phyloP scores from a whole-genome alignment of 75 land plant species.

The Azolla pinnata region DNA sequence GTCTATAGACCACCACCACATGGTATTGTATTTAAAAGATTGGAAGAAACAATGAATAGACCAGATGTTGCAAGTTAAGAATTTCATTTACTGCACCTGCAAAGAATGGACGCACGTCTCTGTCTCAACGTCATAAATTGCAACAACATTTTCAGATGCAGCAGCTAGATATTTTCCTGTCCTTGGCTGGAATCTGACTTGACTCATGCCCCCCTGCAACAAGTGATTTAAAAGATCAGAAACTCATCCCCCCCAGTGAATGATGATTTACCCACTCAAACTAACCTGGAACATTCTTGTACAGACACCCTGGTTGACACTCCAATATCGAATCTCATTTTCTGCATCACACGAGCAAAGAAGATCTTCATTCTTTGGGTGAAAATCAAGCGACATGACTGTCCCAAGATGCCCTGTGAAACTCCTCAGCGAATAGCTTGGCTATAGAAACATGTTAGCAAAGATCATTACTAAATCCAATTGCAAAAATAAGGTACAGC shows the following conservation, averaged over 20 bases:
- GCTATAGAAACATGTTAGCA: no score
- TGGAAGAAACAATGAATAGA: no score
- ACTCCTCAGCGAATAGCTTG: conserved; percentile 61
- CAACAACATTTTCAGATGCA: conserved; percentile 75
- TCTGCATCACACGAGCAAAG: conserved; percentile 81
- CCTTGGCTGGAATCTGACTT: conserved; percentile 80
- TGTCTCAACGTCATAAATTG: conserved; percentile 73
- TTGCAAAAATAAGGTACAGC: not conserved
- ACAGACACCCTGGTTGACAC: conserved; percentile 65
- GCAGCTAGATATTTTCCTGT: conserved; percentile 72
- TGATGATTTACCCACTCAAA: not conserved
- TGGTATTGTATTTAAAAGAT: not conserved
- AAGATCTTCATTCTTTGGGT: conserved; percentile 69
- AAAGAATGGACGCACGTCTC: conserved; percentile 55
- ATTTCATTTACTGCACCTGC: conserved; percentile 55
- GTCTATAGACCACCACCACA: no score
- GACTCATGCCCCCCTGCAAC: conserved; percentile 69
- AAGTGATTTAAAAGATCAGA: not conserved
- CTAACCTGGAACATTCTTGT: conserved; percentile 62
- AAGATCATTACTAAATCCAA: no score
- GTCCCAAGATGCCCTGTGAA: conserved; percentile 65
- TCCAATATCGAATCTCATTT: conserved; percentile 83
- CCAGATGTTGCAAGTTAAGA: not conserved
- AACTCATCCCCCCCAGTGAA: not conserved
- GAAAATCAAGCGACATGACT: conserved; percentile 81